A percentile compares a stretch with the other conserved stretches of the same genome.
Conservation (phyloP, 129 eudicot genomes). For the Erigeron canadensis region DNA sequence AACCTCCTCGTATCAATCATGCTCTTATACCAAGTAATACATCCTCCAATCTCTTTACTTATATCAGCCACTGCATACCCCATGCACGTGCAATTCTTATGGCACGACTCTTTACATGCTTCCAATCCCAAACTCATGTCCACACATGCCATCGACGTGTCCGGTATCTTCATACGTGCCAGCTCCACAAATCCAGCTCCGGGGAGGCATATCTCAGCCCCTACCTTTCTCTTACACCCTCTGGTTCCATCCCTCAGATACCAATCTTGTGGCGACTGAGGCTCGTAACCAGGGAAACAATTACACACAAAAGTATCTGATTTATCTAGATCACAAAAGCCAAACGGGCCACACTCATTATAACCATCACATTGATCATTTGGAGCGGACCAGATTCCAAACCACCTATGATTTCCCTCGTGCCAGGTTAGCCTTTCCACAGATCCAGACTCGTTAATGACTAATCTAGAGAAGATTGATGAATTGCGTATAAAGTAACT, state of each 20-base stretch:
- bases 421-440: slow-evolving; percentile 29
- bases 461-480: slow-evolving; percentile 32
- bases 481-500: slow-evolving; percentile 21
- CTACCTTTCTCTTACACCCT: slow-evolving; percentile 39
- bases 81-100: slow-evolving; percentile 48
- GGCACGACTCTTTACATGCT: slow-evolving; percentile 41
- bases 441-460: slow-evolving; percentile 24
- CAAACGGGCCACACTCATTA: slow-evolving; percentile 37
- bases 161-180: slow-evolving; percentile 36
- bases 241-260: slow-evolving; percentile 40
- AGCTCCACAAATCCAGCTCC: slow-evolving; percentile 44
- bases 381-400: slow-evolving; percentile 29
- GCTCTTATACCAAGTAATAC: slow-evolving; percentile 39
- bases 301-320: slow-evolving; percentile 24
- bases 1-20: slow-evolving; percentile 40
- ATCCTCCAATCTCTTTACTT: slow-evolving; percentile 35
- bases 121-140: slow-evolving; percentile 32
- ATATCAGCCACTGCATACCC: slow-evolving; percentile 38
- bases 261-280: slow-evolving; percentile 37
- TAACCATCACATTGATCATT: slow-evolving; percentile 40
- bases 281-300: slow-evolving; percentile 46
- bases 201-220: slow-evolving; percentile 7
- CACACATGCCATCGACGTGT: slow-evolving; percentile 37
- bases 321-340: slow-evolving; percentile 26
- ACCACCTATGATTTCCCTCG: slow-evolving; percentile 25